Percentiles rank a stretch among this genome's conserved stretches.
phyloP scores from a whole-genome alignment of 495 filamentous ascomycete species.

The Penicillium subrubescens region DNA sequence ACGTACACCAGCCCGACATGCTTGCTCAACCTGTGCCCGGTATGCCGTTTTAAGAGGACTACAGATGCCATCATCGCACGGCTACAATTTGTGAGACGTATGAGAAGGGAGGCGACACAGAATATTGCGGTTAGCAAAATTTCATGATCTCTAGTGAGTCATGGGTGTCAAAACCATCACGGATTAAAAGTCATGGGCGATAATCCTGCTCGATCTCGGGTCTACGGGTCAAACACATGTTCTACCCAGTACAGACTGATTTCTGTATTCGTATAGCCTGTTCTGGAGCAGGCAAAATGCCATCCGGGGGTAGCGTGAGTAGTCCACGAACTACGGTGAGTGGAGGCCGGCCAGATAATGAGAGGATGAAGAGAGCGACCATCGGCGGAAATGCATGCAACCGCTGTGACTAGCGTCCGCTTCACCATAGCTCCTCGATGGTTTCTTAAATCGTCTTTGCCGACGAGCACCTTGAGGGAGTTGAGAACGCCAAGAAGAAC shows the following conservation, averaged over 20 bases:
- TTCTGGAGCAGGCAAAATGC: conserved; percentile 31
- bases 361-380: conserved; percentile 27
- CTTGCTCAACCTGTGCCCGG: neutral
- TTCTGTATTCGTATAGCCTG: conserved; percentile 33
- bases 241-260: conserved; percentile 40
- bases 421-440: conserved; percentile 34
- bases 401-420: conserved; percentile 31
- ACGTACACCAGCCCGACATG: conserved; percentile 18
- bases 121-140: conserved; percentile 37
- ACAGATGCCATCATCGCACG: conserved; percentile 31
- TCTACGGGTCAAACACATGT: conserved; percentile 36
- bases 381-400: conserved; percentile 35
- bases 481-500: conserved; percentile 38
- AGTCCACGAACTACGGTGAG: conserved; percentile 23
- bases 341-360: conserved; percentile 39
- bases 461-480: conserved; percentile 40
- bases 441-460: conserved; percentile 35
- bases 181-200: conserved; percentile 28
- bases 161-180: conserved; percentile 30
- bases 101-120: conserved; percentile 32
- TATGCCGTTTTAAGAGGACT: conserved; percentile 27
- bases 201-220: conserved; percentile 23
- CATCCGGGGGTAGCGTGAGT: conserved; percentile 34
- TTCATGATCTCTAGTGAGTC: conserved; percentile 29
- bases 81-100: conserved; percentile 33